Conservation (phyloP, 306 rosid genomes). For the Castanopsis chinensis region DNA sequence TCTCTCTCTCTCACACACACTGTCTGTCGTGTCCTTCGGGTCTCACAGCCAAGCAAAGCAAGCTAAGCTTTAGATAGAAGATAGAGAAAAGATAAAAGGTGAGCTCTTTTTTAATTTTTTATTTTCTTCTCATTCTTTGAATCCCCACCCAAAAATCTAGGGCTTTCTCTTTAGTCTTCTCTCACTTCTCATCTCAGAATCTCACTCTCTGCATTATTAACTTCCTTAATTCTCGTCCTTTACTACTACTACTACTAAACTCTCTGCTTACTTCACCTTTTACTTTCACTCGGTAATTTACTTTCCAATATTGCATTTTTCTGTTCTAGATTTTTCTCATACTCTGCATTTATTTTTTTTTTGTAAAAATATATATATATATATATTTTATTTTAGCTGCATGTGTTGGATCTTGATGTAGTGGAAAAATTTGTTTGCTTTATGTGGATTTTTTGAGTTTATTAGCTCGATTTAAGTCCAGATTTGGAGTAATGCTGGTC, state of each 20-base stretch:
- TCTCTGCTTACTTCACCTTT: background rate
- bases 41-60: conserved; percentile 42
- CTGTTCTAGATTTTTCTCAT: background rate
- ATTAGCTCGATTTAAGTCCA: conserved; percentile 5
- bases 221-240: conserved; percentile 10
- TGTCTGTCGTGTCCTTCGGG: conserved; percentile 42
- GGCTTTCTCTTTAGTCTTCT: conserved; percentile 25
- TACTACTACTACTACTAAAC: background rate
- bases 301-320: conserved; percentile 4
- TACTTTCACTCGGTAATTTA: conserved; percentile 7
- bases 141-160: conserved; percentile 97
- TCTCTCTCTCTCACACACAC: background rate
- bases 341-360: background rate
- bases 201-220: too few species aligned
- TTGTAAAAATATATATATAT: too few species aligned
- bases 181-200: background rate
- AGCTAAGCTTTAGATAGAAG: background rate
- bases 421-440: background rate
- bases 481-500: conserved; percentile 15
- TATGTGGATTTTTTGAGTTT: background rate
- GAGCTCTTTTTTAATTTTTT: conserved; percentile 4
- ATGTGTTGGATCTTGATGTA: conserved; percentile 28
- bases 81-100: conserved; percentile 32
- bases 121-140: conserved; percentile 20
- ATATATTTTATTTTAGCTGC: background rate